Percentiles rank a stretch among this genome's conserved stretches.
Evolutionary conservation across 495 filamentous ascomycete genomes (phyloP).

Genomic region (Penicillium flavigenum): DNA sequence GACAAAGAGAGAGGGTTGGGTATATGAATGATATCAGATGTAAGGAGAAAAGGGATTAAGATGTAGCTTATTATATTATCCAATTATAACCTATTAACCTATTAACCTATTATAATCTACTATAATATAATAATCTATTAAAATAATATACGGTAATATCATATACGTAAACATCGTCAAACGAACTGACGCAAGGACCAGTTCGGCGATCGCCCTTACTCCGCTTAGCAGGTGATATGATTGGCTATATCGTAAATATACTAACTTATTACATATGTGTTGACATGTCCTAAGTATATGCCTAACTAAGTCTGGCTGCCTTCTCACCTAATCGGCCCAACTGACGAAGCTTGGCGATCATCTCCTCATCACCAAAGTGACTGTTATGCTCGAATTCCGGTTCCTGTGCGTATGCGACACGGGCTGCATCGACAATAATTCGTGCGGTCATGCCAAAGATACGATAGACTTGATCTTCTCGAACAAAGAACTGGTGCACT

Average conservation of each 20-base stretch:
- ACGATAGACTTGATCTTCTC: slow-evolving; percentile 57
- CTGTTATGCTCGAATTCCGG: slow-evolving; percentile 82
- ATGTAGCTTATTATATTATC: no score
- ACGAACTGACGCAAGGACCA: slow-evolving; percentile 16
- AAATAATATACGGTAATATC: background rate
- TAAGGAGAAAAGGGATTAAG: background rate
- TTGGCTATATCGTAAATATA: slow-evolving; percentile 2
- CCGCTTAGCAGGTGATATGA: background rate
- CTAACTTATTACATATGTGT: background rate
- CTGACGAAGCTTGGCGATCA: slow-evolving; percentile 62
- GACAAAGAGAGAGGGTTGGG: background rate
- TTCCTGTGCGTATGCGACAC: slow-evolving; percentile 74
- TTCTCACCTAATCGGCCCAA: slow-evolving; percentile 59
- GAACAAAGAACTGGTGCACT: slow-evolving; percentile 88
- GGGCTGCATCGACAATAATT: slow-evolving; percentile 81
- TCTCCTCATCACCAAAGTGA: slow-evolving; percentile 76
- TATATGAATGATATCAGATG: background rate
- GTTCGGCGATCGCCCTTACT: slow-evolving; percentile 11
- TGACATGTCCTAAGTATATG: background rate
- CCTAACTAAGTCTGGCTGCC: slow-evolving; percentile 42
- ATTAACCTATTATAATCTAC: background rate
- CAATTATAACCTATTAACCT: no score
- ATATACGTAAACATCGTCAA: slow-evolving; percentile 5
- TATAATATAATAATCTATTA: background rate
- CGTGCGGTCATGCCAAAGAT: slow-evolving; percentile 93